A percentile compares a stretch with the other conserved stretches of the same genome.
Evolutionary conservation across 1,139 yeast genomes (phyloP).

Genomic region (Kodamaea alishanica): DNA sequence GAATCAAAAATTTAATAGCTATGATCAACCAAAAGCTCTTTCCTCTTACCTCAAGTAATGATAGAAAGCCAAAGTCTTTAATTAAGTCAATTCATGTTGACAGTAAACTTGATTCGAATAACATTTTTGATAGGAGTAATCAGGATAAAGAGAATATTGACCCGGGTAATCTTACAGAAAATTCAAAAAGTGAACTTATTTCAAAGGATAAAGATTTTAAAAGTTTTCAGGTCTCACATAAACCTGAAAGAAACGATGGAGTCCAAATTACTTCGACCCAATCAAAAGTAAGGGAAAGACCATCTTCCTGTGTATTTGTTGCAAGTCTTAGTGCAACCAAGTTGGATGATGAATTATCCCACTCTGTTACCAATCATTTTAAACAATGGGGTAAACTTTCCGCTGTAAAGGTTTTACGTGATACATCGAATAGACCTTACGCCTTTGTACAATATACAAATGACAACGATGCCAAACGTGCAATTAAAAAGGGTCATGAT

Average conservation of each 20-base stretch:
- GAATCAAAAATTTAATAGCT: too few species aligned
- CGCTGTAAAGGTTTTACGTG: constrained; percentile 82
- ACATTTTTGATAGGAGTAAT: too few species aligned
- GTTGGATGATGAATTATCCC: constrained; percentile 66
- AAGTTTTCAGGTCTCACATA: too few species aligned
- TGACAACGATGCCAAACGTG: constrained; percentile 67
- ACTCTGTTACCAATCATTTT: constrained; percentile 65
- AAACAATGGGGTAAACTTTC: constrained; percentile 64
- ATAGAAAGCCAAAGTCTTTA: too few species aligned
- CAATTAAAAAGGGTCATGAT: constrained; percentile 68
- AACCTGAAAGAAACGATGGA: background rate
- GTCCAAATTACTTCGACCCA: background rate
- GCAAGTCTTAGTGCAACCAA: constrained; percentile 67
- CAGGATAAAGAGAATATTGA: too few species aligned
- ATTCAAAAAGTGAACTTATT: too few species aligned
- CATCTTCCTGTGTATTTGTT: constrained; percentile 86
- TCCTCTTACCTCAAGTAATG: too few species aligned
- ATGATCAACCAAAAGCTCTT: too few species aligned
- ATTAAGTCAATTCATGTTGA: too few species aligned
- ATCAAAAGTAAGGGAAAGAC: constrained; percentile 35
- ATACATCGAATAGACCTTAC: constrained; percentile 79
- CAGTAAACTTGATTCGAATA: too few species aligned
- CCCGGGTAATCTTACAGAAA: too few species aligned
- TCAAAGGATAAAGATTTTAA: too few species aligned
- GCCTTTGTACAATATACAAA: constrained; percentile 86